phyloP scores from a whole-genome alignment of 1,284 basidiomycete genomes.

The Trichosporon sp. region DNA sequence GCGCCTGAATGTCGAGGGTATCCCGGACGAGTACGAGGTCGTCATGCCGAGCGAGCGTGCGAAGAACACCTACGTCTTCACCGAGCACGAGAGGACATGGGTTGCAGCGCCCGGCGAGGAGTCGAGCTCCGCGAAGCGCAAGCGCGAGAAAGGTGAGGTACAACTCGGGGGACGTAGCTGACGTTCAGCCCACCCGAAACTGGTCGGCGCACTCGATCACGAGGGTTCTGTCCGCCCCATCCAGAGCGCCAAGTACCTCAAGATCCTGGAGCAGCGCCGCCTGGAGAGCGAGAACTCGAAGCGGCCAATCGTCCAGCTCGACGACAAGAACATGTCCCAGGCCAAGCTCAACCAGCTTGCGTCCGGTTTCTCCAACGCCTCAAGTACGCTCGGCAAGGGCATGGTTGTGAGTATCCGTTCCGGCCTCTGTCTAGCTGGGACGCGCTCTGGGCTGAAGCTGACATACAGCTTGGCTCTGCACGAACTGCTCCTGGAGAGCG shows the following conservation, averaged over 20 bases:
- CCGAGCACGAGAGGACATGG: constrained; percentile 41
- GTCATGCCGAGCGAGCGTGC: constrained; percentile 42
- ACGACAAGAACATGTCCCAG: constrained; percentile 45
- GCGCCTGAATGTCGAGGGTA: constrained; percentile 37
- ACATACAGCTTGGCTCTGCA: constrained; percentile 19
- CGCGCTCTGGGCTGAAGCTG: constrained; percentile 39
- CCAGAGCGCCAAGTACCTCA: constrained; percentile 56
- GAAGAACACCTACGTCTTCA: constrained; percentile 51
- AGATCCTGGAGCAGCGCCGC: constrained; percentile 55
- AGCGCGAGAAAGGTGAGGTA: constrained; percentile 45
- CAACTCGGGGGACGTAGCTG: background rate
- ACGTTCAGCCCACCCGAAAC: constrained; percentile 36
- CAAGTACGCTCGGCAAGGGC: constrained; percentile 43
- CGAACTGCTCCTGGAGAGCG: constrained; percentile 63
- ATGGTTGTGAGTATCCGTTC: constrained; percentile 40
- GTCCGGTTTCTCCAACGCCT: constrained; percentile 45
- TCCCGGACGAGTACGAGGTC: constrained; percentile 50
- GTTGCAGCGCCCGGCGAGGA: constrained; percentile 27
- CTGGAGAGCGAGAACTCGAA: constrained; percentile 56
- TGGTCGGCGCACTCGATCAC: constrained; percentile 50
- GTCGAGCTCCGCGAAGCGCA: constrained; percentile 33
- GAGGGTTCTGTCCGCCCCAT: constrained; percentile 50
- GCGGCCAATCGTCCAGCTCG: constrained; percentile 57
- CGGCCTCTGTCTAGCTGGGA: too few relatives aligned
- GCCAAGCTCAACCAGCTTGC: constrained; percentile 51